Conservation (phyloP, 129 eudicot genomes). For the Flaveria robusta region DNA sequence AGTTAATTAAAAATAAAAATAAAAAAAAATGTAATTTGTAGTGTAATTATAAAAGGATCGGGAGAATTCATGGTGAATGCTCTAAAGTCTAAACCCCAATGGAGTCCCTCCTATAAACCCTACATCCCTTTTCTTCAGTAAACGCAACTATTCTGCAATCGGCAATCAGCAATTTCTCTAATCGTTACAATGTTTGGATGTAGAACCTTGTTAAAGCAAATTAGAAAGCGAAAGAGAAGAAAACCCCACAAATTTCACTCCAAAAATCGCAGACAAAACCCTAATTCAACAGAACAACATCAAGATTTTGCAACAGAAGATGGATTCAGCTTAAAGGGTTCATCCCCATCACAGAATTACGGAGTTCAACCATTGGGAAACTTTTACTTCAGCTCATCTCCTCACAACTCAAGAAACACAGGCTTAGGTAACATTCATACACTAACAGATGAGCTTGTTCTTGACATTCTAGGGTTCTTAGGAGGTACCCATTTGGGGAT, state of each 20-base stretch:
- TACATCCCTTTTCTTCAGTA: neutral
- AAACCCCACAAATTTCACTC: conserved; percentile 9
- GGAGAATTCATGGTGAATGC: too few relatives aligned
- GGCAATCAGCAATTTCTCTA: neutral
- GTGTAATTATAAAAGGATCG: too few relatives aligned
- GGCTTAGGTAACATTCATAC: conserved; percentile 84
- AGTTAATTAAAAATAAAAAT: too few relatives aligned
- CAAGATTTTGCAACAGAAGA: conserved; percentile 46
- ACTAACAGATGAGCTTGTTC: conserved; percentile 87
- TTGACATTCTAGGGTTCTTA: conserved; percentile 80
- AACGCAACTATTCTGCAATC: neutral
- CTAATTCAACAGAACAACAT: conserved; percentile 4
- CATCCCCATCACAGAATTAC: conserved; percentile 55
- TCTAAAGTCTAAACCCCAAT: neutral
- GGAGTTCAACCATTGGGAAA: conserved; percentile 94
- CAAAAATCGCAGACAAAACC: conserved; percentile 12
- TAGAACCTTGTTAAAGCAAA: conserved; percentile 32
- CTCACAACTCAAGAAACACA: conserved; percentile 77
- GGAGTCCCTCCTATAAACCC: conserved; percentile 20
- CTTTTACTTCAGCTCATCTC: conserved; percentile 55
- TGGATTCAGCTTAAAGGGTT: conserved; percentile 67
- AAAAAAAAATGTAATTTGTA: too few relatives aligned
- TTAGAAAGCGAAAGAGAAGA: conserved; percentile 22
- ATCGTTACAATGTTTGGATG: conserved; percentile 21
- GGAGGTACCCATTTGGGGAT: conserved; percentile 67